A percentile compares a stretch with the other conserved stretches of the same genome.
Conservation (phyloP, 352 stramenopile genomes). For the Pythium apleroticum region DNA sequence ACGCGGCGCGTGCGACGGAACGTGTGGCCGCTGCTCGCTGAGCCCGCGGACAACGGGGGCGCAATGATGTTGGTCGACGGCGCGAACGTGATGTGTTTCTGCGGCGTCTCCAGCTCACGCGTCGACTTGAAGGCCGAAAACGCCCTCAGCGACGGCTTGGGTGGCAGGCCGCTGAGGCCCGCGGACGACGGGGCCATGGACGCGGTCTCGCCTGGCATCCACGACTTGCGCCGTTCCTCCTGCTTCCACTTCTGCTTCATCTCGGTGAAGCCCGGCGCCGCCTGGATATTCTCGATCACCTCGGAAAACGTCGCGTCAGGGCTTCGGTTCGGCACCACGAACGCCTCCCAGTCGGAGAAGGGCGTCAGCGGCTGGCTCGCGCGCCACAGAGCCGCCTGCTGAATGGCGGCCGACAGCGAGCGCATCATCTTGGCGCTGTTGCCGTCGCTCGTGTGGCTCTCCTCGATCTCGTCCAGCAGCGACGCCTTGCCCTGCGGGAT, state of each 20-base stretch:
- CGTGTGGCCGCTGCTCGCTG: constrained; percentile 11
- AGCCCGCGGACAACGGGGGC: background rate
- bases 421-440: constrained; percentile 71
- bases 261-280: constrained; percentile 43
- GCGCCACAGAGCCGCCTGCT: constrained; percentile 75
- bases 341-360: constrained; percentile 66
- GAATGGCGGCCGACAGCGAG: constrained; percentile 73
- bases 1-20: constrained; percentile 43
- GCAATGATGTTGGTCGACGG: constrained; percentile 7
- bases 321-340: constrained; percentile 46
- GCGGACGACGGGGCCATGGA: background rate
- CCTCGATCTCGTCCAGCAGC: constrained; percentile 75
- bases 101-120: constrained; percentile 24
- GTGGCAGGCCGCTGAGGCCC: constrained; percentile 6
- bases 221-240: constrained; percentile 72
- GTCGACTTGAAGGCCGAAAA: constrained; percentile 26
- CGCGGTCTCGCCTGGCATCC: constrained; percentile 60
- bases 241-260: constrained; percentile 47
- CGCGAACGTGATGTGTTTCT: constrained; percentile 32
- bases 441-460: constrained; percentile 52
- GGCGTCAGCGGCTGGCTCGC: constrained; percentile 69
- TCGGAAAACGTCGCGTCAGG: constrained; percentile 77
- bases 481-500: constrained; percentile 19
- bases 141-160: constrained; percentile 24
- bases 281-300: constrained; percentile 65